phyloP scores from a whole-genome alignment of 805 yeast genomes.

The Wickerhamiella hasegawae region DNA sequence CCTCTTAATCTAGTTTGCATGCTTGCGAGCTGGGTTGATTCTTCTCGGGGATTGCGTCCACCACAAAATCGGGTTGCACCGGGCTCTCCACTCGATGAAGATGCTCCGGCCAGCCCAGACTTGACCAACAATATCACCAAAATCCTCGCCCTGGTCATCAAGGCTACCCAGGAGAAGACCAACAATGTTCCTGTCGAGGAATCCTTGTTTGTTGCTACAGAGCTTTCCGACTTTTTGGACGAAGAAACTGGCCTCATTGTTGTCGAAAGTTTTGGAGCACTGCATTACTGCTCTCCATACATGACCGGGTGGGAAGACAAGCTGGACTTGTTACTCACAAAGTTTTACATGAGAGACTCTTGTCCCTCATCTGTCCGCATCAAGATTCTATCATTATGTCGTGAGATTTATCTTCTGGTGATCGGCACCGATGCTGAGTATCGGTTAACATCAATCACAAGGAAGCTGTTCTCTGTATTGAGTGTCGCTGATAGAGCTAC shows the following conservation, averaged over 20 bases:
- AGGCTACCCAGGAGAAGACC: conserved; percentile 20
- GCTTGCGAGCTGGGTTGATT: conserved; percentile 3
- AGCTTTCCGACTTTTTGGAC: conserved; percentile 22
- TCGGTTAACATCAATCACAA: conserved; percentile 6
- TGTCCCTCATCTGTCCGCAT: conserved; percentile 16
- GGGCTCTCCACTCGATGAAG: background rate
- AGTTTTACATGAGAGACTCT: conserved; percentile 25
- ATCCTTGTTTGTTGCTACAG: conserved; percentile 15
- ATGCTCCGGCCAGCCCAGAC: background rate
- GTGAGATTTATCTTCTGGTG: conserved; percentile 16
- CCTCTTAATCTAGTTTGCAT: conserved; percentile 13
- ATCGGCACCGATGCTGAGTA: conserved; percentile 8
- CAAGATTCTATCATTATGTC: conserved; percentile 19
- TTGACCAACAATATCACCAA: conserved; percentile 1
- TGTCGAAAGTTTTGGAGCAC: conserved; percentile 31
- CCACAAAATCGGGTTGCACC: background rate
- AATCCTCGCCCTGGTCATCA: conserved; percentile 10
- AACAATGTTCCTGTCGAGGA: conserved; percentile 20
- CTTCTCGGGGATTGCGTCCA: background rate
- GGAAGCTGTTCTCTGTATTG: conserved; percentile 6
- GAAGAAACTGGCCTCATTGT: conserved; percentile 28
- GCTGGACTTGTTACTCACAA: conserved; percentile 28
- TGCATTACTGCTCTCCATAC: conserved; percentile 38
- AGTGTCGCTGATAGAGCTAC: conserved; percentile 6
- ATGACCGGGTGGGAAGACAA: conserved; percentile 36